Base-by-base conservation (phyloP, 306 rosid species). In the Benincasa hispida region DNA sequence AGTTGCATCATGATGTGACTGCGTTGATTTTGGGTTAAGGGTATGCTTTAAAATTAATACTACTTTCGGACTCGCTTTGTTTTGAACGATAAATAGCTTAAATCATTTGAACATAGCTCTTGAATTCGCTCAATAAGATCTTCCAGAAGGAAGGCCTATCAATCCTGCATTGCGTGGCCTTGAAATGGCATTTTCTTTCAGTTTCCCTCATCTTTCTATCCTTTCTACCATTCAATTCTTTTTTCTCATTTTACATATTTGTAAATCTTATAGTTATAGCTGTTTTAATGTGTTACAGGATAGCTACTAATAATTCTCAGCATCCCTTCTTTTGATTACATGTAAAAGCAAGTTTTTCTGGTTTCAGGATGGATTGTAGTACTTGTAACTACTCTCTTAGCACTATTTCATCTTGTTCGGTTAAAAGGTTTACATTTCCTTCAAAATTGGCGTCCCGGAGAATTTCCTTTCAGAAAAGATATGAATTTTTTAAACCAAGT, bases 401-500 rank as follows among this genome's bases (percentile, higher is more conserved):
- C 58, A 30, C 78, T 39, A 37, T 84, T 74, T 69, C 83, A 62
- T 45, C 45, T 55, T 76, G 82, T 30, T 77, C 81, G 21, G 80
- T 82, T 42, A 81, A 77, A 81, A 87, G 78, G 73, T 72, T 72
- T 56, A 25, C 19, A 77, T 70, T 65, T 3, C 66, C 81, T 60
- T 81, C 79, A 30, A 83, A 55, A 80, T 48, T 76, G 47, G 66
- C 60, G 27, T 60, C 79, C 30, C 69, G 53, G 8, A 54, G 48
- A 47, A 67, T 74, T 77, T 82, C 84, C 61, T 68, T 77, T 77
- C 77, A 2, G 34, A 63, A 50, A n/a, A 85, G 83, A 50, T 76
- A 84, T 13, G 76, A 63, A 30, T 47, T 74, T 51, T 81, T 78
- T n/a, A 85, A 62, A 51, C 83, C 76, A 35, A 48, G 37, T 75